Base-by-base conservation (phyloP, 2,329 filamentous ascomycete species). In the Fusarium armeniacum region DNA sequence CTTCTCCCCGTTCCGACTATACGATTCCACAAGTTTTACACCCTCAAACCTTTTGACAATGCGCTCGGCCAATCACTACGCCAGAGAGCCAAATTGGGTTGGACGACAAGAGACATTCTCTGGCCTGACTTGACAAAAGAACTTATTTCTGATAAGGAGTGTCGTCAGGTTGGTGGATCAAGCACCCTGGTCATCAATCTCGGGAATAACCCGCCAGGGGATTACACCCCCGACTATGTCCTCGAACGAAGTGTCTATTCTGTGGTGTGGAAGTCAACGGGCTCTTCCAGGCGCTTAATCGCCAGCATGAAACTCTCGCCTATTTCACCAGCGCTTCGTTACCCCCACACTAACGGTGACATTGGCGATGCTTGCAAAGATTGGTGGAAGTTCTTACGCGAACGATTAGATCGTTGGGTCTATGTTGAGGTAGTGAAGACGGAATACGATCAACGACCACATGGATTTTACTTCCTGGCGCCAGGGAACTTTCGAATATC, bases 371-470 rank as follows among this genome's bases (percentile, higher is more conserved):
- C n/a, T 1, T 51, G 24, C 15, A 40, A 32, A 40, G 54, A 41
- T 11, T 51, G 54, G 54, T 46, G 50, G 28, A 32, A 9, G 2
- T 57, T 51, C 5, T 20, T 57, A 7, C 4, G 24, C 1, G 54
- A 24, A 3, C 35, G 54, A 11, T 51, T 57, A 13, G 44, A 57
- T 12, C 54, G 54, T 4, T 57, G 54, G 54, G 15, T 15, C 5
- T 57, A 51, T 26, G 45, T 57, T 5, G 54, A 57, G 54, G 36
- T 61, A 24, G 53, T 30, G 12, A 61, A 58, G 36, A 11, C 47
- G 36, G 9, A 40, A 6, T 36, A 26, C 20, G 18, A 22, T n/a
- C 12, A 38, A 10, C 58, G n/a, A 20, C 58, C 58, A 38, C 53
- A n/a, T 10, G 52, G 43, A 24, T 61, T 61, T 12, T 38, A 33